Percentiles rank a stretch among this genome's conserved stretches.
These are phyloP conservation scores for Parastagonospora avenae DNA, from an alignment of 2,329 filamentous ascomycete genomes.

Conservation along the genomic window DNA sequence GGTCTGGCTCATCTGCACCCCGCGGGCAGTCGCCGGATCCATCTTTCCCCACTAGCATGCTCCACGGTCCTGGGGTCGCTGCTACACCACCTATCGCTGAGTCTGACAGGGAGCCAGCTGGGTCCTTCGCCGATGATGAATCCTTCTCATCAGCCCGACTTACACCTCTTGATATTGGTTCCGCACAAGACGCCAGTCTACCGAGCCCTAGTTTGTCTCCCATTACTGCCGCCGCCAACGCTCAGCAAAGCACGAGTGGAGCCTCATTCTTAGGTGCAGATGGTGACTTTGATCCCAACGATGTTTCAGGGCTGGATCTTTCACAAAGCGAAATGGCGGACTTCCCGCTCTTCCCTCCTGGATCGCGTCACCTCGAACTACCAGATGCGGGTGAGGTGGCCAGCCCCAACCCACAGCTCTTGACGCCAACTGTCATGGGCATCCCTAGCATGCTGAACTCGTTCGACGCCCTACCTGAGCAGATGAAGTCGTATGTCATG, in stretches of 20 bases:
- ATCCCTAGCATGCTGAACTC: slow-evolving; percentile 85
- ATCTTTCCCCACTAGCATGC: slow-evolving; percentile 29
- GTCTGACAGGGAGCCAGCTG: slow-evolving; percentile 67
- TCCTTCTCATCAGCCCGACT: slow-evolving; percentile 42
- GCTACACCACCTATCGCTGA: slow-evolving; percentile 79
- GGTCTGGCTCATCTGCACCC: slow-evolving; percentile 14
- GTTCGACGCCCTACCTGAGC: slow-evolving; percentile 88
- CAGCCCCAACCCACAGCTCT: slow-evolving; percentile 40
- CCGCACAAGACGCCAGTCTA: slow-evolving; percentile 85
- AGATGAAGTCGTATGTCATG: slow-evolving; percentile 95
- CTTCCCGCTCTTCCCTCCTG: slow-evolving; percentile 21
- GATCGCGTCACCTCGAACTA: slow-evolving; percentile 27
- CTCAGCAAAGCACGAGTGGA: slow-evolving; percentile 44
- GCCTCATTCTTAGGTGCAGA: slow-evolving; percentile 27
- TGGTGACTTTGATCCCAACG: slow-evolving; percentile 40
- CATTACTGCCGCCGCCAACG: slow-evolving; percentile 76
- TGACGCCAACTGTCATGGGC: slow-evolving; percentile 64
- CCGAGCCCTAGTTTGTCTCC: slow-evolving; percentile 95
- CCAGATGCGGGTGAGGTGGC: slow-evolving; percentile 17
- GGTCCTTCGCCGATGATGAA: slow-evolving; percentile 47
- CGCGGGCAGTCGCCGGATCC: slow-evolving; percentile 23
- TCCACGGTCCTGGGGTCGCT: slow-evolving; percentile 59
- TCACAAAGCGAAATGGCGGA: slow-evolving; percentile 25
- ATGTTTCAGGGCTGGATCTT: slow-evolving; percentile 46
- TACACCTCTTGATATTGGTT: slow-evolving; percentile 68